phyloP scores from a whole-genome alignment of 495 filamentous ascomycete genomes.

The Annulohypoxylon stygium region DNA sequence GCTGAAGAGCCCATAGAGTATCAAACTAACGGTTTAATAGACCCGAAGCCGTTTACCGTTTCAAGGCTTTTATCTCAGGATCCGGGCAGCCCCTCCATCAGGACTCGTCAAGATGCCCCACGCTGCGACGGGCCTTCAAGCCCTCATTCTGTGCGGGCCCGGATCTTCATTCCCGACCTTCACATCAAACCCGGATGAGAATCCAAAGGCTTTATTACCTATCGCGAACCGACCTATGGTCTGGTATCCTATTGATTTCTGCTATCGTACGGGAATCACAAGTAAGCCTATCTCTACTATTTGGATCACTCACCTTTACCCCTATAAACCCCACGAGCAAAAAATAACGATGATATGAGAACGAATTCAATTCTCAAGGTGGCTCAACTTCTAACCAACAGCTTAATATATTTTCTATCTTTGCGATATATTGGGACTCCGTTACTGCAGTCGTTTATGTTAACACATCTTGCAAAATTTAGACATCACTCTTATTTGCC shows the following conservation, averaged over 20 bases:
- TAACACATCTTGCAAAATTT: constrained; percentile 22
- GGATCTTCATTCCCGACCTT: constrained; percentile 93
- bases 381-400: background rate
- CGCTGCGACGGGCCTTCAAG: constrained; percentile 85
- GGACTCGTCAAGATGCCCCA: constrained; percentile 69
- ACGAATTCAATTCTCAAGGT: background rate
- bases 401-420: background rate
- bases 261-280: constrained; percentile 85
- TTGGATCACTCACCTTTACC: background rate
- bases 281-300: constrained; percentile 61
- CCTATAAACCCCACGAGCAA: background rate
- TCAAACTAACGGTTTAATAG: constrained; percentile 5
- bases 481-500: constrained; percentile 89
- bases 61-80: constrained; percentile 10
- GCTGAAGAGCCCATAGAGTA: background rate
- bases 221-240: constrained; percentile 97
- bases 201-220: constrained; percentile 89
- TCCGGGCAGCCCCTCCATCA: constrained; percentile 38
- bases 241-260: constrained; percentile 93
- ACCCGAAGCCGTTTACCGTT: background rate
- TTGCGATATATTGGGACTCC: background rate
- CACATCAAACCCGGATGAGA: constrained; percentile 87
- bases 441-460: background rate
- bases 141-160: constrained; percentile 91
- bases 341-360: background rate